Evolutionary conservation across 169 alveolate genomes (phyloP), one percentile per base, ranked within the genome.

Genomic region (Plasmodium coatneyi): DNA sequence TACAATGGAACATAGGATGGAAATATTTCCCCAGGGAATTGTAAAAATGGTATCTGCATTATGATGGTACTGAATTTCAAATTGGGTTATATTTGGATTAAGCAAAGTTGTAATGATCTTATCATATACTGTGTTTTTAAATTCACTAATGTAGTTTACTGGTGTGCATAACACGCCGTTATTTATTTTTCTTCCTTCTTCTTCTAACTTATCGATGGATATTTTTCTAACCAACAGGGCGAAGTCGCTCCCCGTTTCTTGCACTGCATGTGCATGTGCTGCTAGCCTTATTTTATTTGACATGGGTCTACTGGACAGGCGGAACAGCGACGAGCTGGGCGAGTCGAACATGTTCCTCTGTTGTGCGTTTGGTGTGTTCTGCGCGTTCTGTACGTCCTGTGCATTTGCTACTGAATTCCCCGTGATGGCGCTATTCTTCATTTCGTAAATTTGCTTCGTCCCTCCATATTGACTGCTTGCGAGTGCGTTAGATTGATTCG

Each of bases 151-250:
- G 78, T 91, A 91, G 74, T 91, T 91, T 16, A 92, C 97, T 36
- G 92, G 92, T 22, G 95, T 96, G 91, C 96, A 93, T 66, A 92
- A 78, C n/a, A 95, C 94, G 41, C 94, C 96, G 34, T 91, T 78
- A 60, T 96, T 94, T 32, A 97, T 97, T 84, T 97, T 97, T 83
- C 96, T 96, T 34, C 98, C 98, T 91, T 97, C 99, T 49, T 97
- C 98, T 78, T 97, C 98, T 22, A 97, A 93, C 74, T 96, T 96
- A 82, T 97, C 99, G n/a, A 97, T 97, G 10, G 99, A 97, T 43
- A 97, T 96, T 76, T 96, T 97, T 56, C 98, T 90, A 30, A 97
- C 98, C 22, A 97, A 92, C 54, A 96, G 60, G 6, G 98, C 96
- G 86, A 97, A 97, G 66, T 97, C 98, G 43, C 96, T 96, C n/a